Evolutionary conservation across 2,329 filamentous ascomycete genomes (phyloP).

Genomic region (Pseudophaeomoniella oleicola): DNA sequence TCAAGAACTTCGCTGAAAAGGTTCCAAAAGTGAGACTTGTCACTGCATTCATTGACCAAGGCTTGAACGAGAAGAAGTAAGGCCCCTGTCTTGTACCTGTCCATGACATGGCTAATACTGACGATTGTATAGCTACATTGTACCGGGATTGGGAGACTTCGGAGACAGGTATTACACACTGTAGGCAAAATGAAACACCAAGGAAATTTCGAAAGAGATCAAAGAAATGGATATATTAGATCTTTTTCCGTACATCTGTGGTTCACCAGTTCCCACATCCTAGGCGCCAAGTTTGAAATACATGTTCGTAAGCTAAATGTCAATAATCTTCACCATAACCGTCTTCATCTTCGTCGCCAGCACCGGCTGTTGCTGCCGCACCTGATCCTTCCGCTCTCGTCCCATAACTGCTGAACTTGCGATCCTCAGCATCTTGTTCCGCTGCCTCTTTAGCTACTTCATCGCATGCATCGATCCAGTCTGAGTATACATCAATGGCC

Average conservation of each 20-base stretch:
- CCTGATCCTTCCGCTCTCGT: conserved; percentile 12
- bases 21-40: conserved; percentile 85
- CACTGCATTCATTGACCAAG: conserved; percentile 90
- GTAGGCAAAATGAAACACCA: too few relatives aligned
- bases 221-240: too few relatives aligned
- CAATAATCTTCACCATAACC: too few relatives aligned
- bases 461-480: conserved; percentile 95
- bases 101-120: conserved; percentile 8
- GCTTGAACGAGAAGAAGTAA: conserved; percentile 96
- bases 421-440: conserved; percentile 14
- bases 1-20: conserved; percentile 73
- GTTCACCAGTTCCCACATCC: too few relatives aligned
- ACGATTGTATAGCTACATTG: conserved; percentile 60
- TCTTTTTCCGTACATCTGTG: too few relatives aligned
- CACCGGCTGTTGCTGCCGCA: conserved; percentile 7
- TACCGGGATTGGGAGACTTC: conserved; percentile 87
- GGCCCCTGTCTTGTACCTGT: conserved; percentile 17
- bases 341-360: conserved; percentile 19
- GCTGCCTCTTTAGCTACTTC: conserved; percentile 50
- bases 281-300: too few relatives aligned
- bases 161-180: conserved; percentile 92
- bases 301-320: too few relatives aligned
- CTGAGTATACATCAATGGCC: conserved; percentile 87
- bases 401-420: conserved; percentile 13
- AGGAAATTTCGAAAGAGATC: too few relatives aligned